Evolutionary conservation across 768 basidiomycete genomes (phyloP).

Genomic region (Tricholoma flavovirens): DNA sequence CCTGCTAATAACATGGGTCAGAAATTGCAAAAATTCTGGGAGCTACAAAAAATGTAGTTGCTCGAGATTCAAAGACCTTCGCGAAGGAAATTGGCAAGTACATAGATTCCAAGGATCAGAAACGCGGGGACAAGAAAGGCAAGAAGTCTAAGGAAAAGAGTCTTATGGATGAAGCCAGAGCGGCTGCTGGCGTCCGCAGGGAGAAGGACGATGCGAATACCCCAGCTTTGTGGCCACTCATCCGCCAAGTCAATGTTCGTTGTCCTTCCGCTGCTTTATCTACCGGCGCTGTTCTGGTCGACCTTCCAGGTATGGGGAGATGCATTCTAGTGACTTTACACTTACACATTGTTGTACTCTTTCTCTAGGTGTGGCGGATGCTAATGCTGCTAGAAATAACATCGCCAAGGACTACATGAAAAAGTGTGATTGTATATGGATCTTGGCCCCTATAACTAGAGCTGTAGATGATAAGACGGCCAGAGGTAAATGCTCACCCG

Average conservation of each 20-base stretch:
- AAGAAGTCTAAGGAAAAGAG: conserved; percentile 33
- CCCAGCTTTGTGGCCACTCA: conserved; percentile 57
- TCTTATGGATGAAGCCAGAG: conserved; percentile 28
- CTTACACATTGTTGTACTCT: background rate
- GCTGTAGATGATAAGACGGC: conserved; percentile 65
- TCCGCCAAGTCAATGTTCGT: conserved; percentile 56
- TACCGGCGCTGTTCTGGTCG: conserved; percentile 59
- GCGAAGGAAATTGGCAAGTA: conserved; percentile 53
- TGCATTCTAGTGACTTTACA: background rate
- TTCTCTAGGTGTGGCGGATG: conserved; percentile 48
- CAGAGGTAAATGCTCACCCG: conserved; percentile 31
- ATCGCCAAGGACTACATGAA: conserved; percentile 68
- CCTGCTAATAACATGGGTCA: conserved; percentile 11
- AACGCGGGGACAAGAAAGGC: conserved; percentile 41
- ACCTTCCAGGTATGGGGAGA: conserved; percentile 46
- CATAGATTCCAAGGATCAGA: conserved; percentile 61
- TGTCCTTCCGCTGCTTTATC: conserved; percentile 46
- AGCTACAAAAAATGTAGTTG: conserved; percentile 44
- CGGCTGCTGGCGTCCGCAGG: conserved; percentile 15
- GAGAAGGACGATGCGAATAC: conserved; percentile 20
- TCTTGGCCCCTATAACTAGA: conserved; percentile 57
- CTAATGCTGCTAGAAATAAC: conserved; percentile 56
- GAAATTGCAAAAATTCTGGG: conserved; percentile 45
- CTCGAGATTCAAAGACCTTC: conserved; percentile 47
- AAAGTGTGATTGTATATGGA: conserved; percentile 58